Percentiles rank a stretch among this genome's conserved stretches.
These are phyloP conservation scores for Athelia psychrophila DNA, from an alignment of 1,284 basidiomycete species.

Conservation along the genomic window DNA sequence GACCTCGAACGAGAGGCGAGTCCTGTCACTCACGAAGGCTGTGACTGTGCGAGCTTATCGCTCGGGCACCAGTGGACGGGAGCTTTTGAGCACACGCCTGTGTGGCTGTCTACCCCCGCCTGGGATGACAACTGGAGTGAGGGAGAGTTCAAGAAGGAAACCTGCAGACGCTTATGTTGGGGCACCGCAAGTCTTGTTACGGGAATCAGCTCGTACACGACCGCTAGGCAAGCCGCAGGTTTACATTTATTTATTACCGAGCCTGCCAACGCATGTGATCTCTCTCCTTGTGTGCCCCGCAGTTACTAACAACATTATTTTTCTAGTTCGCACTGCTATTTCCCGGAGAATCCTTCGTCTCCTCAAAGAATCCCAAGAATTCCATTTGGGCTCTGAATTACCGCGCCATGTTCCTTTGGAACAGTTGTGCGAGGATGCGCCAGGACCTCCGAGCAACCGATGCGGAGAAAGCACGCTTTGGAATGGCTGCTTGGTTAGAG, in stretches of 20 bases:
- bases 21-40: slow-evolving; percentile 25
- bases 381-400: slow-evolving; percentile 72
- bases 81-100: slow-evolving; percentile 50
- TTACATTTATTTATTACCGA: slow-evolving; percentile 59
- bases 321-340: slow-evolving; percentile 64
- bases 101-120: slow-evolving; percentile 62
- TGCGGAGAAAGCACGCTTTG: slow-evolving; percentile 56
- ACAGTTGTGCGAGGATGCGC: slow-evolving; percentile 63
- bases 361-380: slow-evolving; percentile 45
- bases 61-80: slow-evolving; percentile 48
- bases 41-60: slow-evolving; percentile 51
- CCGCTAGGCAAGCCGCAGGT: slow-evolving; percentile 37
- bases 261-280: slow-evolving; percentile 57
- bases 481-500: slow-evolving; percentile 68
- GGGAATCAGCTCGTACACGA: slow-evolving; percentile 58
- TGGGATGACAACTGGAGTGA: slow-evolving; percentile 61
- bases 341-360: slow-evolving; percentile 53
- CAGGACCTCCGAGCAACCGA: slow-evolving; percentile 37
- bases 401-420: slow-evolving; percentile 68
- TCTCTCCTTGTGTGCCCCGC: slow-evolving; percentile 2
- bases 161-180: slow-evolving; percentile 72
- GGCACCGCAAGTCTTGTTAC: slow-evolving; percentile 59
- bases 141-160: slow-evolving; percentile 64
- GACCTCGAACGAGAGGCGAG: neutral
- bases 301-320: slow-evolving; percentile 1